phyloP scores from a whole-genome alignment of 768 basidiomycete species.

The Boletus pseudo-olivaceus region DNA sequence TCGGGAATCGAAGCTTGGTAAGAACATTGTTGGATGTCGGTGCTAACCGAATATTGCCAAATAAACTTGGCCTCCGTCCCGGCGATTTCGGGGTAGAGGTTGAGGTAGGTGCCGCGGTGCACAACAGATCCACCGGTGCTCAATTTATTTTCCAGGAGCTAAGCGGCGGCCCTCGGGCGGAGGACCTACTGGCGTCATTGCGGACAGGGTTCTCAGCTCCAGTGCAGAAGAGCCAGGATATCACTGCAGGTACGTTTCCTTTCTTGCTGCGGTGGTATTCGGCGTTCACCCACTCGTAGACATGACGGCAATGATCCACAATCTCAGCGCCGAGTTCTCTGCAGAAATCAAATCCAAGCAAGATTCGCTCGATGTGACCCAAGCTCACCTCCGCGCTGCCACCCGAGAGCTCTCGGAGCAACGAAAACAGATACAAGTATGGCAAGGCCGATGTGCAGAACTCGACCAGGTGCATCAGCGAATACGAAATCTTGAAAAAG shows the following conservation, averaged over 20 bases:
- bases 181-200: slow-evolving; percentile 74
- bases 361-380: slow-evolving; percentile 82
- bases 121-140: background rate
- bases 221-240: slow-evolving; percentile 84
- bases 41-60: slow-evolving; percentile 83
- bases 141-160: slow-evolving; percentile 48
- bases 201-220: slow-evolving; percentile 73
- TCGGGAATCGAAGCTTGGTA: slow-evolving; percentile 87
- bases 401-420: slow-evolving; percentile 90
- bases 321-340: slow-evolving; percentile 73
- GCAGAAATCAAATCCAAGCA: slow-evolving; percentile 83
- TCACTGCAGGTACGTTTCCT: slow-evolving; percentile 59
- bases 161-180: slow-evolving; percentile 64
- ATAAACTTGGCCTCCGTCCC: slow-evolving; percentile 90
- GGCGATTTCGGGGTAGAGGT: slow-evolving; percentile 94
- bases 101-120: slow-evolving; percentile 52
- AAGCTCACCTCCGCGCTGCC: slow-evolving; percentile 81
- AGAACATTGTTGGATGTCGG: slow-evolving; percentile 86
- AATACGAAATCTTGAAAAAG: slow-evolving; percentile 79
- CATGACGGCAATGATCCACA: slow-evolving; percentile 81
- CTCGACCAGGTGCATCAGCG: slow-evolving; percentile 80
- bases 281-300: slow-evolving; percentile 44
- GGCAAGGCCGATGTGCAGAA: slow-evolving; percentile 71
- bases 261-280: background rate
- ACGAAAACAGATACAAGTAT: slow-evolving; percentile 75